Base-by-base conservation (phyloP, 1,284 basidiomycete genomes). In the Macrocybe sp. region DNA sequence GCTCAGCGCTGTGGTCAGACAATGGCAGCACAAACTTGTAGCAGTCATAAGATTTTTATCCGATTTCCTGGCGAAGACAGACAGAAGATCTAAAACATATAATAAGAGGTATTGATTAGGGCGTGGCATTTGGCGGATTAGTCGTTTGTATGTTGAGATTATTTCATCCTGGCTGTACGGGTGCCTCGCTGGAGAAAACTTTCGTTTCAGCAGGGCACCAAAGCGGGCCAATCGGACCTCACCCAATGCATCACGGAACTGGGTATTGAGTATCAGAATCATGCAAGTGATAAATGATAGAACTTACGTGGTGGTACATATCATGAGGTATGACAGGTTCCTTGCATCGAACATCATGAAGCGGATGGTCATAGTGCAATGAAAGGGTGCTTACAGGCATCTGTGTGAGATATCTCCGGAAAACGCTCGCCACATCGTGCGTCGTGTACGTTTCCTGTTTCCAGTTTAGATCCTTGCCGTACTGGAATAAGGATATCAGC, bases 1-100 rank as follows among this genome's bases (percentile, higher is more conserved):
- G 29, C 41, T 56, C 43, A 53, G 51, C 12, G 29, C 22, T 22
- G 22, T 22, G 22, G 16, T 34, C 34, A 11, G 32, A 34, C 12
- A 31, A 30, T n/a, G 38, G 38, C 7, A 39, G n/a, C 16, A 46
- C 89, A 61, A 56, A 95, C 92, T 99, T 51, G 89, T 80, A 10
- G 95, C 89, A 1, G 89, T 95, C 96, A 99, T 99, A 41, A 95
- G 73, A 64, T 98, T 99, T 71, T 88, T 89, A 57, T 94, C 89
- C 28, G 85, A 81, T 64, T 92, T 93, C 49, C 88, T 81, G 2
- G 92, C 88, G 68, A 99, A 97, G 6, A 99, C 93, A 41, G 92
- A 93, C 41, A 99, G 75, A 16, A 99, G 79, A 65, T 99, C 96
- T 52, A 99, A 80, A 32, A 99, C 92, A 65, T 99, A 99, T 47